Conservation (phyloP, 177 flowering plant genomes). For the Vitis hybrid region DNA sequence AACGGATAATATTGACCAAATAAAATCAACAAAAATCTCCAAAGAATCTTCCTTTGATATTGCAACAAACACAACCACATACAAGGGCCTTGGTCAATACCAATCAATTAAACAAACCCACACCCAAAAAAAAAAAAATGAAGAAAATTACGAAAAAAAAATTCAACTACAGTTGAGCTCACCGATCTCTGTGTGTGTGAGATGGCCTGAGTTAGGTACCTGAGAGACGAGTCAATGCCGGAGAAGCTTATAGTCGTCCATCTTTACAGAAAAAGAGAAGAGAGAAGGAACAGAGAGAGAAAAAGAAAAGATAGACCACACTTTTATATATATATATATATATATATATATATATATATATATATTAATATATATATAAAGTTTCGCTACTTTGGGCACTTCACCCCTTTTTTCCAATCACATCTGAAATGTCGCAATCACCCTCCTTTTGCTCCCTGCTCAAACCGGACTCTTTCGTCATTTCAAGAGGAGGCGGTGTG, state of each 20-base stretch:
- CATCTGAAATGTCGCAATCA: not conserved
- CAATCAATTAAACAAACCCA: conserved; percentile 3
- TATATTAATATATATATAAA: not conserved
- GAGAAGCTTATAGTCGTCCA: conserved; percentile 19
- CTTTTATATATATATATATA: not conserved
- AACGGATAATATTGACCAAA: not conserved
- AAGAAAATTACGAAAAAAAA: not conserved
- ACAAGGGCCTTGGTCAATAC: not conserved
- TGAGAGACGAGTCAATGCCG: conserved; percentile 32
- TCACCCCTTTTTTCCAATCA: not conserved
- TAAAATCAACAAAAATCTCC: conserved; percentile 1
- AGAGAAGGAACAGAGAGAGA: not conserved
- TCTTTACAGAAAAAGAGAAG: conserved; percentile 14
- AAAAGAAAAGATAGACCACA: not conserved
- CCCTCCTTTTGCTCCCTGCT: not conserved
- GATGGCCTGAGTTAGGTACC: not conserved
- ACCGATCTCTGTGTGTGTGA: conserved; percentile 25
- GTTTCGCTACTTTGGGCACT: not conserved
- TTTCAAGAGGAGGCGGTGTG: too few relatives aligned
- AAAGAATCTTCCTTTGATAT: conserved; percentile 7
- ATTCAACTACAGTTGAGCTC: conserved; percentile 16
- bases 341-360: not conserved
- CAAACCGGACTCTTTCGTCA: not conserved
- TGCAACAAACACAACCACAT: not conserved
- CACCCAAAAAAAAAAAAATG: not conserved